phyloP scores from a whole-genome alignment of 2,329 filamentous ascomycete genomes.

The Epichloe scottii region DNA sequence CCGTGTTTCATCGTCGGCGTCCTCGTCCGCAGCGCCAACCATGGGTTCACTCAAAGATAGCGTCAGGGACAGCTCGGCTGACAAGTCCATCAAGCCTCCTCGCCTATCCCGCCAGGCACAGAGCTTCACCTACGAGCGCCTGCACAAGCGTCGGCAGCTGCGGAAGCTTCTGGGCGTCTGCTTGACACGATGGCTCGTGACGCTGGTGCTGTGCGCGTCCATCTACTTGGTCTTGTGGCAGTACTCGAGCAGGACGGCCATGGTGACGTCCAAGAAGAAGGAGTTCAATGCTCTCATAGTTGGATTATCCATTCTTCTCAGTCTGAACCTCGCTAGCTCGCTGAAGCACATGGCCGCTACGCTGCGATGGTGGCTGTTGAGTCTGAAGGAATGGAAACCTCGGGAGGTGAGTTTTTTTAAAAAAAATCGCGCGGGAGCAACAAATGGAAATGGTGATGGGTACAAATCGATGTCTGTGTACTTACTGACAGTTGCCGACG shows the following conservation, averaged over 20 bases:
- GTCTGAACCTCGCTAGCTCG: constrained; percentile 28
- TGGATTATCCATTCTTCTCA: constrained; percentile 28
- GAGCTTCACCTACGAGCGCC: constrained; percentile 12
- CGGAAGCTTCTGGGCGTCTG: constrained; percentile 9
- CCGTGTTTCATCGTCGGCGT: not conserved
- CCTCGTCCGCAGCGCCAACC: not conserved
- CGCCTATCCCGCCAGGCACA: not conserved
- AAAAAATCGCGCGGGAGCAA: no score
- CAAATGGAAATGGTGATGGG: no score
- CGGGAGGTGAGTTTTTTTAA: constrained; percentile 23
- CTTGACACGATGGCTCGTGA: constrained; percentile 16
- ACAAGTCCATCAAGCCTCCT: not conserved
- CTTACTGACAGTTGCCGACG: no score
- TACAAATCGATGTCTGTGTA: no score
- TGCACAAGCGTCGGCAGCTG: constrained; percentile 11
- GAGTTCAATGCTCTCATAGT: constrained; percentile 32
- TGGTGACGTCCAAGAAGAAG: constrained; percentile 23
- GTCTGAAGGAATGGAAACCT: constrained; percentile 21
- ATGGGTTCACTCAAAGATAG: not conserved
- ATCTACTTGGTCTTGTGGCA: constrained; percentile 17
- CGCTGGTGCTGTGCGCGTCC: constrained; percentile 15
- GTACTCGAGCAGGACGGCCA: constrained; percentile 17
- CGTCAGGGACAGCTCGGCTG: not conserved
- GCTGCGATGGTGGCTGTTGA: constrained; percentile 33
- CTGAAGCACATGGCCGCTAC: constrained; percentile 31